Percentiles rank a stretch among this genome's conserved stretches.
These are phyloP conservation scores for Fusarium sp. DNA, from an alignment of 2,329 filamentous ascomycete genomes.

Conservation along the genomic window DNA sequence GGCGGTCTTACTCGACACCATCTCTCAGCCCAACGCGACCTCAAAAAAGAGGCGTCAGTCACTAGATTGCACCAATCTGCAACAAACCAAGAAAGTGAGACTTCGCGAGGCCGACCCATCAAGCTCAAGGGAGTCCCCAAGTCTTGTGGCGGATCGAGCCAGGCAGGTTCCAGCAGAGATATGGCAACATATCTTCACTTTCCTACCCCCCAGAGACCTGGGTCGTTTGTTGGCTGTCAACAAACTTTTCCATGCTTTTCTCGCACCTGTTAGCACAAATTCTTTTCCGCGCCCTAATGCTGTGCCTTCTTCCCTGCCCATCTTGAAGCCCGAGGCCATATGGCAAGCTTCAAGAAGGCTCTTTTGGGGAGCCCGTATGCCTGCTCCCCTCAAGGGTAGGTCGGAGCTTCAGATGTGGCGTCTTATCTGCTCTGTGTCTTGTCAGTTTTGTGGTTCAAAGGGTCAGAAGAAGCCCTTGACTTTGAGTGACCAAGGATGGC, in stretches of 20 bases:
- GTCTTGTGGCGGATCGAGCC: slow-evolving; percentile 30
- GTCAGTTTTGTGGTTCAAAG: slow-evolving; percentile 71
- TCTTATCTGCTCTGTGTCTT: slow-evolving; percentile 68
- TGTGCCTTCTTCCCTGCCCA: slow-evolving; percentile 42
- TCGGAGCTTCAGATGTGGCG: slow-evolving; percentile 82
- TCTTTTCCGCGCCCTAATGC: slow-evolving; percentile 27
- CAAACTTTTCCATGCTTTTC: slow-evolving; percentile 69
- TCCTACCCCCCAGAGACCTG: slow-evolving; percentile 69
- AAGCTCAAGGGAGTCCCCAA: slow-evolving; percentile 15
- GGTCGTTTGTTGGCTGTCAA: slow-evolving; percentile 73
- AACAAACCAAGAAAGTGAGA: slow-evolving; percentile 38
- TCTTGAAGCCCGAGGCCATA: slow-evolving; percentile 68
- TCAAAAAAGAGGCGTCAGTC: slow-evolving; percentile 38
- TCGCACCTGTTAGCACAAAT: slow-evolving; percentile 57
- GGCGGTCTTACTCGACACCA: slow-evolving; percentile 17
- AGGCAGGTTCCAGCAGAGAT: slow-evolving; percentile 64
- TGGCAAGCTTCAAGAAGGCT: slow-evolving; percentile 75
- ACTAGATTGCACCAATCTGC: slow-evolving; percentile 5
- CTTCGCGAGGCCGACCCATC: slow-evolving; percentile 24
- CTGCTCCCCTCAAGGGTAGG: slow-evolving; percentile 69
- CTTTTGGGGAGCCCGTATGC: slow-evolving; percentile 73
- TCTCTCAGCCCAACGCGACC: slow-evolving; percentile 4
- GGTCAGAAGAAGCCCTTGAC: slow-evolving; percentile 28
- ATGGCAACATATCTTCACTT: slow-evolving; percentile 76
- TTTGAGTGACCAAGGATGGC: slow-evolving; percentile 56